Evolutionary conservation across 345 rosid genomes (phyloP).

Genomic region (Acer yangbiense): DNA sequence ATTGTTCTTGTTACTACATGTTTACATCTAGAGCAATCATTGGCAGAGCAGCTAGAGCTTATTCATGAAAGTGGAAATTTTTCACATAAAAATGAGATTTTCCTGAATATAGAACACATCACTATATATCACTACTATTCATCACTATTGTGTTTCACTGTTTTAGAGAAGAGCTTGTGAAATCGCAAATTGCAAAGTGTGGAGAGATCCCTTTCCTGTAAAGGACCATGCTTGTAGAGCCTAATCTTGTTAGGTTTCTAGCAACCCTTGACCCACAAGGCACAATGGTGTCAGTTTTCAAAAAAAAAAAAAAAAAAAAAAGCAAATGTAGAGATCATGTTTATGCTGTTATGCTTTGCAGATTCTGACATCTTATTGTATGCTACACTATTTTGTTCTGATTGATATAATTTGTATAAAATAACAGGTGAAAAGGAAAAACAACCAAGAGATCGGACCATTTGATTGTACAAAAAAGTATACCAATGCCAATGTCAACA

Average conservation of each 20-base stretch:
- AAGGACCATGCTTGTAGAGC: too few relatives aligned
- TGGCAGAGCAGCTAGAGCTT: too few relatives aligned
- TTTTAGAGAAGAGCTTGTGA: too few relatives aligned
- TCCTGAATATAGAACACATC: neutral
- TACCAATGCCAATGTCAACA: slow-evolving; percentile 28
- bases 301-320: too few relatives aligned
- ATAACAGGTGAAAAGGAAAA: slow-evolving; percentile 70
- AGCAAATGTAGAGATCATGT: too few relatives aligned
- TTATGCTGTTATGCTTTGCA: too few relatives aligned
- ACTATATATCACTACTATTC: neutral
- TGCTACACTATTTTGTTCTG: slow-evolving; percentile 4
- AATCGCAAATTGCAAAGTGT: too few relatives aligned
- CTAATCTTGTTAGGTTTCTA: too few relatives aligned
- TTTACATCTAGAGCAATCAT: too few relatives aligned
- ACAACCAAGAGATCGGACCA: slow-evolving; percentile 78
- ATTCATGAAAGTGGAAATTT: neutral
- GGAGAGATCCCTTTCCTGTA: too few relatives aligned
- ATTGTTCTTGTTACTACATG: neutral
- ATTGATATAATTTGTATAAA: neutral
- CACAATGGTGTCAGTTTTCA: too few relatives aligned
- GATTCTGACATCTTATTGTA: neutral
- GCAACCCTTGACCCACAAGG: too few relatives aligned
- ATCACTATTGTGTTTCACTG: neutral
- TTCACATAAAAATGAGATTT: neutral
- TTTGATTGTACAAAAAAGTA: slow-evolving; percentile 94